A percentile compares a stretch with the other conserved stretches of the same genome.
These are phyloP conservation scores for Herpetomonas samuelpessoai DNA, from an alignment of 208 protist species.

Conservation along the genomic window DNA sequence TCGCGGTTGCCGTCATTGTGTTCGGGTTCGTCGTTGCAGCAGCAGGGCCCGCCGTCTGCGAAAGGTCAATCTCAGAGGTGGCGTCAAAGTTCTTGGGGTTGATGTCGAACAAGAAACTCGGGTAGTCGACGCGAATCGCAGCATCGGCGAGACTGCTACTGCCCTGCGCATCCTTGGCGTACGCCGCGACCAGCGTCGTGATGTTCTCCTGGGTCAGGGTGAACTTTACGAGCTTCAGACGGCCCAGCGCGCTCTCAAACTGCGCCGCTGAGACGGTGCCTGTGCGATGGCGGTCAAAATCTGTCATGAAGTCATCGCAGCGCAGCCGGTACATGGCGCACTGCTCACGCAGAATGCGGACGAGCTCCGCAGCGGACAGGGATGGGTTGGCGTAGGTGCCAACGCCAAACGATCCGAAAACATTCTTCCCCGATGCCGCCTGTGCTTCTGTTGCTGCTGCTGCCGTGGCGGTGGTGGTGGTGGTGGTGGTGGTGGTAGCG, in stretches of 20 bases:
- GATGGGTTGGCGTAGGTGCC: constrained; percentile 28
- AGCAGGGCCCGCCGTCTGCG: too few relatives aligned
- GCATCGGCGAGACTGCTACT: constrained; percentile 2
- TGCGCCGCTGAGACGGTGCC: constrained; percentile 71
- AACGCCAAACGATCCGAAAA: constrained; percentile 7
- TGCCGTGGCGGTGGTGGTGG: constrained; percentile 6
- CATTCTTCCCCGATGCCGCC: neutral
- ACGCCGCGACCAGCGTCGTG: constrained; percentile 55
- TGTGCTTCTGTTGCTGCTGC: constrained; percentile 1
- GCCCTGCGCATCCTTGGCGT: constrained; percentile 25
- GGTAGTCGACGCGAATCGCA: constrained; percentile 59
- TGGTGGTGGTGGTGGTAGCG: neutral
- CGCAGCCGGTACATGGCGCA: constrained; percentile 72
- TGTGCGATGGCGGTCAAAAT: constrained; percentile 86
- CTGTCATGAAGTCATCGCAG: constrained; percentile 74
- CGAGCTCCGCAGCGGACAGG: constrained; percentile 42
- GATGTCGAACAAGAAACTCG: constrained; percentile 66
- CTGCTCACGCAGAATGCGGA: constrained; percentile 59
- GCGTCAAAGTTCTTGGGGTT: constrained; percentile 24
- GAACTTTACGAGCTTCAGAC: constrained; percentile 75
- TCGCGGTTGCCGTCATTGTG: constrained; percentile 9
- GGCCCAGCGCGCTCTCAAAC: constrained; percentile 80
- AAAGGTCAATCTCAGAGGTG: too few relatives aligned
- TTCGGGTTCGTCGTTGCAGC: constrained; percentile 10
- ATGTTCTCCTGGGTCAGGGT: constrained; percentile 63